Evolutionary conservation across 148 eudicot species (phyloP), one percentile per base, ranked within the genome.

Genomic region (Bassia scoparia): DNA sequence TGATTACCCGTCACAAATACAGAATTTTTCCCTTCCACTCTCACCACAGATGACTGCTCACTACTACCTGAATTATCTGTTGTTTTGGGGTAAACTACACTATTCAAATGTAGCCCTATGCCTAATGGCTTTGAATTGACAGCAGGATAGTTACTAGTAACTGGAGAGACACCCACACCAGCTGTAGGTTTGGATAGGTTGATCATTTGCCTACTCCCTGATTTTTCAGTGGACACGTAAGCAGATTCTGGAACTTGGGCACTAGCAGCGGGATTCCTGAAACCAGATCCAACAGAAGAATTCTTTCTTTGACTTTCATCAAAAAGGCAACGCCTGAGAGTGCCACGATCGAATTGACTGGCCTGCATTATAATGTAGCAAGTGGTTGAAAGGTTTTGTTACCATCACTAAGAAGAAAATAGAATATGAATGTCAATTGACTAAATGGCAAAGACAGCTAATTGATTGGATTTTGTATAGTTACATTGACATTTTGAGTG

Each of bases 51-150:
- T 49, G 79, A 58, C 59, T 55, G 84, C 58, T 81, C 77, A 41
- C 72, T 71, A 60, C 56, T 24, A 69, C 30, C 35, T 53, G 74
- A 56, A 64, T 67, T 56, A 43, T 65, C 75, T 21, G 65, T n/a
- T 75, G 78, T 53, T 64, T 65, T 60, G 74, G 80, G 78, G 70
- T 73, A 74, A 43, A 74, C 77, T 60, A 83, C 68, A 61, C 83
- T 80, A 35, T 83, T 83, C 55, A 83, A 71, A 74, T 83, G 86
- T 77, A 83, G 77, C 29, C 86, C 86, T 74, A 83, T 83, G 33
- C 83, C 86, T 46, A 80, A 69, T 37, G 85, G 82, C 77, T 79
- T 82, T 63, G 79, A 72, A 29, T 52, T 65, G 63, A 62, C 76
- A 63, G 59, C 60, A 21, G 74, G 62, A 73, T 61, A 10, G 17